Conservation (phyloP, 306 rosid genomes). For the Pterocarpus santalinus region DNA sequence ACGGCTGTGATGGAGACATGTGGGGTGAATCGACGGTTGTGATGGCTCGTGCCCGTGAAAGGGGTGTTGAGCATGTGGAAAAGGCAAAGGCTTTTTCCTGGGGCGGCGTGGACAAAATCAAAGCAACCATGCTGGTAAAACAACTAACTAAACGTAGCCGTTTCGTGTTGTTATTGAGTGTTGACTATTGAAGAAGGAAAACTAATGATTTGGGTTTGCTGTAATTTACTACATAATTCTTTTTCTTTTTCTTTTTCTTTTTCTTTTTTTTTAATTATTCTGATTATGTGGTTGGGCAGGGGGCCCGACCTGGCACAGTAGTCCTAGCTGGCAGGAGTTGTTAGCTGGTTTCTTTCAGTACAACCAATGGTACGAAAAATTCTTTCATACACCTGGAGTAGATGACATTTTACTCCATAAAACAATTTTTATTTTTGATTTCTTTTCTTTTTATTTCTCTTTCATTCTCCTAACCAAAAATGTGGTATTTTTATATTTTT, state of each 20-base stretch:
- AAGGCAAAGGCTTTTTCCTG: slow-evolving; percentile 38
- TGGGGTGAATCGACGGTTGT: slow-evolving; percentile 50
- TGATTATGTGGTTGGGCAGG: not conserved
- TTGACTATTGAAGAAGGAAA: not conserved
- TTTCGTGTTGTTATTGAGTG: not conserved
- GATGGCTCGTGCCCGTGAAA: not conserved
- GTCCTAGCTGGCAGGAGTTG: not conserved
- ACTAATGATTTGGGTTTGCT: not conserved
- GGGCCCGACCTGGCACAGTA: not conserved
- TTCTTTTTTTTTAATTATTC: not conserved
- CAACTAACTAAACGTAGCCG: slow-evolving; percentile 24
- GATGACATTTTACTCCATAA: too few relatives aligned
- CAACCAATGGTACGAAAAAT: slow-evolving; percentile 33
- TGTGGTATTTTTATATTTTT: too few relatives aligned
- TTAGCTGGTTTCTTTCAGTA: slow-evolving; percentile 31
- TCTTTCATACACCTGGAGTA: too few relatives aligned
- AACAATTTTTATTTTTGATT: too few relatives aligned
- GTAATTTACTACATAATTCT: not conserved
- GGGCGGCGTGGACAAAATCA: slow-evolving; percentile 71
- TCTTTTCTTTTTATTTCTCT: too few relatives aligned
- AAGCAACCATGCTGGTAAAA: slow-evolving; percentile 1
- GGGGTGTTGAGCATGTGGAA: not conserved
- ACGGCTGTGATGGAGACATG: slow-evolving; percentile 55
- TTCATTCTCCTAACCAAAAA: too few relatives aligned
- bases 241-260: not conserved